Base-by-base conservation (phyloP, 2,329 filamentous ascomycete genomes). In the Phialophora expanda region DNA sequence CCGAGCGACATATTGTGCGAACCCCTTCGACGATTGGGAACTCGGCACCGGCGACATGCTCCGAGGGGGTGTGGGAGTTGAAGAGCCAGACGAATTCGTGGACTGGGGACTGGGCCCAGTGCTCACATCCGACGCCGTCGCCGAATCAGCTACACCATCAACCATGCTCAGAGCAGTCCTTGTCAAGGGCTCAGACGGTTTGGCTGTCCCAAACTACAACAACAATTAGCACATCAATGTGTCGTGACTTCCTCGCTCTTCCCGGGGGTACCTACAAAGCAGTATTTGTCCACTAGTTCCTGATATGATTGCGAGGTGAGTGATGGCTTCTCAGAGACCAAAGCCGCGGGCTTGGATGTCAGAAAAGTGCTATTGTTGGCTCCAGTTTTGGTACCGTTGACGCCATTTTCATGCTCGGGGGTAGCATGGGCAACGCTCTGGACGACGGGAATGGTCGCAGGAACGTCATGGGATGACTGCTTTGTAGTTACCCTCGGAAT, bases 251-350 rank as follows among this genome's bases (percentile, higher is more conserved):
- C 64, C 67, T 71, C 66, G 69, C 67, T 71, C 56, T 70, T 72
- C 66, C 70, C 61, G 66, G 79, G 79, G 76, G 85, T 85, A 96
- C 94, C 88, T 94, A 97, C 94, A 87, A 98, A 99, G 86, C 95
- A 99, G 85, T 97, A 99, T 84, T 96, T 97, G 84, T 96, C 93
- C 79, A 99, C 90, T 71, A 99, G 86, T 81, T 99, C 95, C 80
- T 96, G 92, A 78, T 99, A 98, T 66, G 94, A 93, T 67, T 92
- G 89, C 70, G 93, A 96, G 67, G 93, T 87, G 71, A 97, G 89
- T 74, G 86, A 84, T 53, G 89, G 88, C 75, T 89, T 87, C 74
- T 86, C 85, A 46, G 84, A 82, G 14, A 85, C 81, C 72, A 82
- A 83, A 76, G 75, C 85, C 82, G 80, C 85, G 75, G 78, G 86